Percentiles rank a stretch among this genome's conserved stretches.
Conservation (phyloP, 140 eudicot genomes). For the Stevia rebaudiana region DNA sequence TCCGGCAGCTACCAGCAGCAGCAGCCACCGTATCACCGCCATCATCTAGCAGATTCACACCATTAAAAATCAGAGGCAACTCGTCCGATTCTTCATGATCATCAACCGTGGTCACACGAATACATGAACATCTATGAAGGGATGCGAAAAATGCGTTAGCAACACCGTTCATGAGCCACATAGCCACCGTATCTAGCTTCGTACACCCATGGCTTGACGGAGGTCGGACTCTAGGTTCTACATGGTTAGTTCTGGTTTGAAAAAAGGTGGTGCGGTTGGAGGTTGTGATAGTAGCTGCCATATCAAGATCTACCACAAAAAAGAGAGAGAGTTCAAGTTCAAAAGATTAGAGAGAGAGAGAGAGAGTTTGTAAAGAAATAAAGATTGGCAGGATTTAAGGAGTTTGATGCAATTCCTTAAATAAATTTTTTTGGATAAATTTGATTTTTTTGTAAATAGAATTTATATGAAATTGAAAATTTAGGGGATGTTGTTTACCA, state of each 20-base stretch:
- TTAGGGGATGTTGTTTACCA: too few relatives aligned
- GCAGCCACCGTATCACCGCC: slow-evolving; percentile 4
- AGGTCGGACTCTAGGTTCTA: slow-evolving; percentile 36
- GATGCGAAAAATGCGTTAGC: slow-evolving; percentile 79
- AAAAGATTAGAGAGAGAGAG: neutral
- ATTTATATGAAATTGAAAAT: too few relatives aligned
- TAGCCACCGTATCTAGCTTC: slow-evolving; percentile 71
- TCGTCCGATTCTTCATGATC: slow-evolving; percentile 59
- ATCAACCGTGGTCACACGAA: slow-evolving; percentile 62
- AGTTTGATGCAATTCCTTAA: too few relatives aligned
- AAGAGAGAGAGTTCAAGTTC: neutral
- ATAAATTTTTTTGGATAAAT: too few relatives aligned
- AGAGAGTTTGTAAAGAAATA: slow-evolving; percentile 21
- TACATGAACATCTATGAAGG: slow-evolving; percentile 79
- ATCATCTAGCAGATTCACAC: slow-evolving; percentile 35
- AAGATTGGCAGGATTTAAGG: slow-evolving; percentile 23
- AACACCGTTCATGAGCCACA: slow-evolving; percentile 77
- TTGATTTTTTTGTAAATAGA: too few relatives aligned
- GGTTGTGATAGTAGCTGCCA: slow-evolving; percentile 57
- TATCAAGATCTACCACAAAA: slow-evolving; percentile 1
- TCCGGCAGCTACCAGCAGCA: slow-evolving; percentile 20
- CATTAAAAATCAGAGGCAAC: slow-evolving; percentile 57
- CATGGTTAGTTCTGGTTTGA: slow-evolving; percentile 22
- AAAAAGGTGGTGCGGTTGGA: slow-evolving; percentile 49
- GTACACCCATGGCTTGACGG: slow-evolving; percentile 38